A percentile compares a stretch with the other conserved stretches of the same genome.
Conservation (phyloP, 2,329 filamentous ascomycete genomes). For the Helicocarpus griseus region DNA sequence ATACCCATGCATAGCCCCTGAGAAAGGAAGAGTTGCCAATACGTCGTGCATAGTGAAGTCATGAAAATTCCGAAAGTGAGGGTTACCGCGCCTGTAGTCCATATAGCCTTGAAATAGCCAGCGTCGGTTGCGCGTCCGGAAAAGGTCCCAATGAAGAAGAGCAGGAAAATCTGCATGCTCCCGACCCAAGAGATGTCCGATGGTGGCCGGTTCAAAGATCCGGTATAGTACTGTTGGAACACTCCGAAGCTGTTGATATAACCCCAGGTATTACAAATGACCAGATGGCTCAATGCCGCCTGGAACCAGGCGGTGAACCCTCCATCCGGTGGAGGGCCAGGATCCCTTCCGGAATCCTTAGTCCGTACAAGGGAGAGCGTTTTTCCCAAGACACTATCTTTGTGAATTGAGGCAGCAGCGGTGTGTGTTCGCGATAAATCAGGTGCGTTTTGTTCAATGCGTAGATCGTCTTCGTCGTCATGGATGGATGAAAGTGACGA, state of each 20-base stretch:
- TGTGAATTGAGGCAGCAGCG: not conserved
- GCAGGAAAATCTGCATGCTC: constrained; percentile 41
- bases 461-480: not conserved
- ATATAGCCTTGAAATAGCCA: constrained; percentile 39
- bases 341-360: constrained; percentile 25
- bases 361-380: constrained; percentile 30
- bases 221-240: constrained; percentile 45
- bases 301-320: constrained; percentile 48
- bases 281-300: constrained; percentile 41
- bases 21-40: constrained; percentile 41
- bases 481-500: not conserved
- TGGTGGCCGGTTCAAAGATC: constrained; percentile 31
- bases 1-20: constrained; percentile 51
- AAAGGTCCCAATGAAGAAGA: constrained; percentile 43
- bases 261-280: constrained; percentile 50
- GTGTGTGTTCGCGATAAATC: not conserved
- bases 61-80: constrained; percentile 42
- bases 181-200: constrained; percentile 46
- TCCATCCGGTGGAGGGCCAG: constrained; percentile 39
- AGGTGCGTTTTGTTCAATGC: not conserved
- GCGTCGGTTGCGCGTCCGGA: constrained; percentile 44
- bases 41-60: constrained; percentile 38
- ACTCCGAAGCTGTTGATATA: constrained; percentile 47
- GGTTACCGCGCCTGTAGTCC: constrained; percentile 35
- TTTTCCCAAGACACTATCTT: constrained; percentile 12